Evolutionary conservation across 2,329 filamentous ascomycete species (phyloP).

Genomic region (Nothomitra cinnamomea): DNA sequence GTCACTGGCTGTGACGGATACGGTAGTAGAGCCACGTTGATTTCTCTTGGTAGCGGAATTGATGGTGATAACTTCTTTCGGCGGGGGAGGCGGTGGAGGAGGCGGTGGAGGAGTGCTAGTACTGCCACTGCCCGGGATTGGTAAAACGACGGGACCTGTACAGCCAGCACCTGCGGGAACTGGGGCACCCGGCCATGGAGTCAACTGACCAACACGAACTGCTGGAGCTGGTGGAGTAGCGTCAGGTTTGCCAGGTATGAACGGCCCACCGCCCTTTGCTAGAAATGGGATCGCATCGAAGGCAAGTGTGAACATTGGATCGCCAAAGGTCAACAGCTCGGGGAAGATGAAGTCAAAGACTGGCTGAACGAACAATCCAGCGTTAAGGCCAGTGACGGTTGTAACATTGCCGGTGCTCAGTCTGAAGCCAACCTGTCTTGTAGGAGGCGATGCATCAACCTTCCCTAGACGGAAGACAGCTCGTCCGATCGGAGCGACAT

Average conservation of each 20-base stretch:
- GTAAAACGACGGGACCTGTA: no score
- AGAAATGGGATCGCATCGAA: slow-evolving; percentile 6
- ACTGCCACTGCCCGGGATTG: no score
- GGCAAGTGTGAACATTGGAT: slow-evolving; percentile 5
- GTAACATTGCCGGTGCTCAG: neutral
- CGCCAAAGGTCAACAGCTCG: slow-evolving; percentile 6
- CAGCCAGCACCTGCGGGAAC: neutral
- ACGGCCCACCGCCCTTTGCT: slow-evolving; percentile 6
- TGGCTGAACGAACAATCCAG: slow-evolving; percentile 7
- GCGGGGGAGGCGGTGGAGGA: neutral
- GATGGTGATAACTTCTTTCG: slow-evolving; percentile 7
- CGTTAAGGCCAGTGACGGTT: slow-evolving; percentile 6
- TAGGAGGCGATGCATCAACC: slow-evolving; percentile 5
- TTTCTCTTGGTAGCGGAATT: slow-evolving; percentile 4
- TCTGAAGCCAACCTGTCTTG: slow-evolving; percentile 8
- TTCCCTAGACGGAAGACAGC: slow-evolving; percentile 3
- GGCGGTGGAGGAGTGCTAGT: slow-evolving; percentile 4
- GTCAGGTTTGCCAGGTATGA: slow-evolving; percentile 4
- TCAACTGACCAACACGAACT: neutral
- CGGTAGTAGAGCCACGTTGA: slow-evolving; percentile 3
- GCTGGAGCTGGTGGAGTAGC: neutral
- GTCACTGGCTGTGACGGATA: slow-evolving; percentile 5
- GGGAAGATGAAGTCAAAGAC: slow-evolving; percentile 9
- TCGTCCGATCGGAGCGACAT: slow-evolving; percentile 7
- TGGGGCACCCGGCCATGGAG: no score